A percentile compares a stretch with the other conserved stretches of the same genome.
Conservation (phyloP, 164 flowering plant genomes). For the Vitis amurensis region DNA sequence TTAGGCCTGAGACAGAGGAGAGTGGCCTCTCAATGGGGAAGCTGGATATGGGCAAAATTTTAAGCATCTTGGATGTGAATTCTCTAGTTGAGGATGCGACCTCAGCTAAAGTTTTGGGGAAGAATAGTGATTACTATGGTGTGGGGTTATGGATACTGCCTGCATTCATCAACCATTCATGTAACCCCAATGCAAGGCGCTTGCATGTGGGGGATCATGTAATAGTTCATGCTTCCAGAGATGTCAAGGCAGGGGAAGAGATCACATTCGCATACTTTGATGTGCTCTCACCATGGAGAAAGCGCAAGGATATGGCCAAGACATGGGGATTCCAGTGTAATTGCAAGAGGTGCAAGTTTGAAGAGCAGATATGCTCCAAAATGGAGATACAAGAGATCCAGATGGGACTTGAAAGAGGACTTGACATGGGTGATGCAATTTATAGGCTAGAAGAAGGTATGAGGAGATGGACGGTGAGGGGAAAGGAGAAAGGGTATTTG, state of each 20-base stretch:
- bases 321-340: constrained; percentile 76
- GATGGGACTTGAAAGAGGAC: constrained; percentile 47
- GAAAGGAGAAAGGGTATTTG: constrained; percentile 64
- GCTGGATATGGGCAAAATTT: constrained; percentile 41
- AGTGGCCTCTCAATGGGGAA: too few relatives aligned
- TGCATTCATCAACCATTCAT: constrained; percentile 86
- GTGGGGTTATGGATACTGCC: constrained; percentile 82
- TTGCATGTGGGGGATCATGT: constrained; percentile 77
- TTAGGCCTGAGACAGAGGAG: constrained; percentile 57
- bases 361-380: constrained; percentile 35
- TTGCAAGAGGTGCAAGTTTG: constrained; percentile 81
- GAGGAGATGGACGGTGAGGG: constrained; percentile 61
- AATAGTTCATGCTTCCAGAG: constrained; percentile 68
- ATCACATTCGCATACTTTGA: constrained; percentile 82
- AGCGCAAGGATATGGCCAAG: constrained; percentile 49
- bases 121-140: constrained; percentile 60
- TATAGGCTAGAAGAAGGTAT: constrained; percentile 66
- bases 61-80: constrained; percentile 80
- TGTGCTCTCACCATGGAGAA: constrained; percentile 46
- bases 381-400: constrained; percentile 60
- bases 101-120: constrained; percentile 68
- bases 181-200: constrained; percentile 73
- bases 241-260: constrained; percentile 84
- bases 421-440: constrained; percentile 48
- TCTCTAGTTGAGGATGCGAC: constrained; percentile 64